Evolutionary conservation across 2,329 filamentous ascomycete genomes (phyloP).

Genomic region (Aspergillus sclerotialis): DNA sequence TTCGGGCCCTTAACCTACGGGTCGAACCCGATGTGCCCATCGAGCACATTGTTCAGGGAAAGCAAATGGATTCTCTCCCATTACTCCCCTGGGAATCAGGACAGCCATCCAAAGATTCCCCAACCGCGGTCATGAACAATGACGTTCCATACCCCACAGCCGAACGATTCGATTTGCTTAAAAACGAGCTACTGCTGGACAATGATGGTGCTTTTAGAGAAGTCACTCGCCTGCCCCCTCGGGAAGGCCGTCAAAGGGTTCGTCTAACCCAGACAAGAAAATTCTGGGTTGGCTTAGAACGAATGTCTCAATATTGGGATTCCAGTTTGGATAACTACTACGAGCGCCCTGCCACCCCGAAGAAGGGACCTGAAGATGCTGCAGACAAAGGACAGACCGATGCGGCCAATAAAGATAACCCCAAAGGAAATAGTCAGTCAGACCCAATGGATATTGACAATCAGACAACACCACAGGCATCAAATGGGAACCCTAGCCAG

Average conservation of each 20-base stretch:
- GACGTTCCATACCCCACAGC: slow-evolving; percentile 42
- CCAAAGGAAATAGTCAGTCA: slow-evolving; percentile 9
- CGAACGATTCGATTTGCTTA: slow-evolving; percentile 42
- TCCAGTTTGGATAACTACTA: slow-evolving; percentile 51
- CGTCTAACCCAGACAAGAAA: slow-evolving; percentile 51
- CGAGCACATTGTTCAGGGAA: slow-evolving; percentile 28
- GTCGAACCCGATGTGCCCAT: slow-evolving; percentile 31
- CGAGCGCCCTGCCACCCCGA: slow-evolving; percentile 26
- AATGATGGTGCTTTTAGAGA: slow-evolving; percentile 54
- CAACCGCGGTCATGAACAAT: slow-evolving; percentile 38
- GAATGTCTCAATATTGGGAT: slow-evolving; percentile 58
- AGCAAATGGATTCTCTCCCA: slow-evolving; percentile 27
- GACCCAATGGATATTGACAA: slow-evolving; percentile 20
- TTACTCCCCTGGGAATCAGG: slow-evolving; percentile 29
- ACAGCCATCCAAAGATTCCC: slow-evolving; percentile 14
- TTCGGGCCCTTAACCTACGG: slow-evolving; percentile 36
- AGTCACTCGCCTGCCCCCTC: slow-evolving; percentile 42
- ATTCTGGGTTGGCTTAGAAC: slow-evolving; percentile 54
- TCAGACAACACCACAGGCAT: slow-evolving; percentile 1
- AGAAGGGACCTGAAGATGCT: slow-evolving; percentile 12
- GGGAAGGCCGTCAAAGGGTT: slow-evolving; percentile 39
- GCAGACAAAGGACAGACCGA: slow-evolving; percentile 15
- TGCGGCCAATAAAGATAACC: slow-evolving; percentile 6
- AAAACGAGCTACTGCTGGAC: slow-evolving; percentile 46
- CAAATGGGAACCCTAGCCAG: background rate